Conservation (phyloP, 176 grass and related monocot species). For the Poa pratensis region DNA sequence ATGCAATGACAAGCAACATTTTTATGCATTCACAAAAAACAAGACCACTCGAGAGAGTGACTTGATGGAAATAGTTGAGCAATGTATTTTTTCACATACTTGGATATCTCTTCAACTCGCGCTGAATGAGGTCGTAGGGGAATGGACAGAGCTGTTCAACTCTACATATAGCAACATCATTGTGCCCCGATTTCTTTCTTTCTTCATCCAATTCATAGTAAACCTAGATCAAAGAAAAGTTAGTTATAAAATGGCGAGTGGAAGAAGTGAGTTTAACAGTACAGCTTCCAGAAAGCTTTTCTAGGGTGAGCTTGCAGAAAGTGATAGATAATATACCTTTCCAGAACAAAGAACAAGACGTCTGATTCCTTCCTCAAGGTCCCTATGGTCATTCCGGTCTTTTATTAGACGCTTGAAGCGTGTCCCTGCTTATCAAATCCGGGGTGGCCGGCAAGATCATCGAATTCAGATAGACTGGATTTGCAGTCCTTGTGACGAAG, state of each 20-base stretch:
- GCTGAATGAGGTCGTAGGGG: constrained; percentile 89
- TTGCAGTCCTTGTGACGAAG: constrained; percentile 98
- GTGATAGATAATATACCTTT: constrained; percentile 55
- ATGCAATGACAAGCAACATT: neutral
- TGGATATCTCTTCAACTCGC: constrained; percentile 97
- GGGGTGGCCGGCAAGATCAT: constrained; percentile 87
- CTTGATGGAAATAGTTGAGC: neutral
- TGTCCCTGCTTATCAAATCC: constrained; percentile 99
- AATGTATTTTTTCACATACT: constrained; percentile 54
- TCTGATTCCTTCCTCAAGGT: constrained; percentile 87
- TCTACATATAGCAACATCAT: constrained; percentile 94
- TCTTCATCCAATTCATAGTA: constrained; percentile 96
- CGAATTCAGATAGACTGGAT: constrained; percentile 93
- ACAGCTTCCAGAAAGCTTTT: neutral
- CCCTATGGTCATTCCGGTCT: constrained; percentile 74
- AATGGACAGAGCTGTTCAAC: constrained; percentile 96
- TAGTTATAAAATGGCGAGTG: neutral
- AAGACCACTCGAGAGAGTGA: constrained; percentile 2
- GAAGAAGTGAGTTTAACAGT: neutral
- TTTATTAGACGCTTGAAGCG: constrained; percentile 97
- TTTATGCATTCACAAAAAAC: neutral
- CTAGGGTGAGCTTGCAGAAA: constrained; percentile 18
- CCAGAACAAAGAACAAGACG: constrained; percentile 93
- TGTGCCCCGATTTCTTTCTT: constrained; percentile 67
- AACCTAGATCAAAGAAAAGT: constrained; percentile 53